phyloP scores from a whole-genome alignment of 805 yeast genomes.

The Candida ascalaphidarum region DNA sequence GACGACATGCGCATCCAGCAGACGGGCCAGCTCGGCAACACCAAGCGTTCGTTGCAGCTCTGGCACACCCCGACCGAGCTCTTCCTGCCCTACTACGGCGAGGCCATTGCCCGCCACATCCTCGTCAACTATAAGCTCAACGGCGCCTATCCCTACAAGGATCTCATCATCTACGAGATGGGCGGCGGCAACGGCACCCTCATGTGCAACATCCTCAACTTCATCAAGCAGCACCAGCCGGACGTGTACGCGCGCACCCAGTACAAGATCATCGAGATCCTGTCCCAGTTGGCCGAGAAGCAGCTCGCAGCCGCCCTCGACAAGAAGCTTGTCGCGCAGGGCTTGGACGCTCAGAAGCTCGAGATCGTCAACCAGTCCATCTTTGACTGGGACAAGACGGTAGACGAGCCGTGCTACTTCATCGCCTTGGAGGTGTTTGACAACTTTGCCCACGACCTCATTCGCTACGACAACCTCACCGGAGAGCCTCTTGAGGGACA shows the following conservation, averaged over 20 bases:
- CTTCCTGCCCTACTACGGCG: conserved; percentile 78
- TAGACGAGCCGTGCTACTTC: conserved; percentile 63
- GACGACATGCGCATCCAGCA: conserved; percentile 11
- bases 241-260: conserved; percentile 62
- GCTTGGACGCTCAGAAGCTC: conserved; percentile 48
- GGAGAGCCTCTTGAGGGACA: conserved; percentile 70
- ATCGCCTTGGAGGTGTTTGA: conserved; percentile 80
- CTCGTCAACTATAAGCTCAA: conserved; percentile 63
- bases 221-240: conserved; percentile 52
- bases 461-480: conserved; percentile 62
- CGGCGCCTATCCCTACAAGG: conserved; percentile 55
- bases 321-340: conserved; percentile 22
- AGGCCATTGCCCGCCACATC: conserved; percentile 75
- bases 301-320: conserved; percentile 35
- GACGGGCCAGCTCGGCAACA: conserved; percentile 6
- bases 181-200: conserved; percentile 90
- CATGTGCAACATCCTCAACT: conserved; percentile 68
- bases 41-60: conserved; percentile 45
- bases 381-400: conserved; percentile 58
- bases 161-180: conserved; percentile 72
- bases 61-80: conserved; percentile 92
- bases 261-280: conserved; percentile 68
- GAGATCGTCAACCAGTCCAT: conserved; percentile 67
- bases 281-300: conserved; percentile 50
- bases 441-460: conserved; percentile 74